A percentile compares a stretch with the other conserved stretches of the same genome.
phyloP scores from a whole-genome alignment of 2,329 filamentous ascomycete species.

The Nothomitra cinnamomea region DNA sequence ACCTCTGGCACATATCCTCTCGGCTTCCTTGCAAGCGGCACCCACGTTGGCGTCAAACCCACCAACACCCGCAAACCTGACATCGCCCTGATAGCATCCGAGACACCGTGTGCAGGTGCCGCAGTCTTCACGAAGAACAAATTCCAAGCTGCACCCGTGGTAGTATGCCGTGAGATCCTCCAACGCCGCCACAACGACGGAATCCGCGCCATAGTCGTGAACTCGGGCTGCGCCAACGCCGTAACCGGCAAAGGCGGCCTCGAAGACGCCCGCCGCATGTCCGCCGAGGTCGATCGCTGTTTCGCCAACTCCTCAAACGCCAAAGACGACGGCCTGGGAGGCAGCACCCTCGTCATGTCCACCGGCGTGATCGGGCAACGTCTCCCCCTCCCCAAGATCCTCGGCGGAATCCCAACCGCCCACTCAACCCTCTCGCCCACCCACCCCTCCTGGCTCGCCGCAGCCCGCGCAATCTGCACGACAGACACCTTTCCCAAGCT shows the following conservation, averaged over 20 bases:
- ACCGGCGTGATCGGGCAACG: constrained; percentile 94
- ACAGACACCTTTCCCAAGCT: constrained; percentile 98
- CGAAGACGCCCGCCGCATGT: constrained; percentile 79
- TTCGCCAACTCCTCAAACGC: constrained; percentile 22
- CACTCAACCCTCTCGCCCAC: constrained; percentile 52
- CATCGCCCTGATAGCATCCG: constrained; percentile 73
- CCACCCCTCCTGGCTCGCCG: constrained; percentile 73
- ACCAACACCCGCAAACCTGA: constrained; percentile 85
- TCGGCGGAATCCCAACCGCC: constrained; percentile 62
- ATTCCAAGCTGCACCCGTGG: constrained; percentile 92
- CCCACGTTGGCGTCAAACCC: constrained; percentile 84
- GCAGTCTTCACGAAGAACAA: constrained; percentile 97
- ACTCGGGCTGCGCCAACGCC: constrained; percentile 92
- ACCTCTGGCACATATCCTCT: constrained; percentile 72
- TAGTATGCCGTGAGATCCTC: constrained; percentile 60
- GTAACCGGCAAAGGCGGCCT: constrained; percentile 83
- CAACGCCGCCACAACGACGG: constrained; percentile 48
- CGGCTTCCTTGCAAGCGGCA: constrained; percentile 74
- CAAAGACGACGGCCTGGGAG: constrained; percentile 27
- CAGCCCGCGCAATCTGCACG: constrained; percentile 87
- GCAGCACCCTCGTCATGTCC: constrained; percentile 85
- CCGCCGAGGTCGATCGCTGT: constrained; percentile 49
- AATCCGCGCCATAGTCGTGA: constrained; percentile 71
- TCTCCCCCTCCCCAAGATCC: constrained; percentile 80
- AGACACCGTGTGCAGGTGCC: constrained; percentile 68